Evolutionary conservation across 225 moss, liverwort and hornwort genomes (phyloP).

Genomic region (Antitrichia curtipendula): DNA sequence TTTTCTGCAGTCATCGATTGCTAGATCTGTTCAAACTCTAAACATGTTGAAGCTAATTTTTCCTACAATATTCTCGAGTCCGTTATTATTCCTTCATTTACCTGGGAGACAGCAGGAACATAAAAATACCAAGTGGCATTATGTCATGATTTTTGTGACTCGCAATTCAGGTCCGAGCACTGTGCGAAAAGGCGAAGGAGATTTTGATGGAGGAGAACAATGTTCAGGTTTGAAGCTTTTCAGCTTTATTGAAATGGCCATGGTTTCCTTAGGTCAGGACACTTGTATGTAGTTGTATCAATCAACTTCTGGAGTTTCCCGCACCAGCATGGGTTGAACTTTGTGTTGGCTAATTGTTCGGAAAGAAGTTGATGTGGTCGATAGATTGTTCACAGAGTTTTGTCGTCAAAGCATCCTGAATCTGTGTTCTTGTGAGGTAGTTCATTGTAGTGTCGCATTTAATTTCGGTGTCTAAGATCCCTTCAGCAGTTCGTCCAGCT

Average conservation of each 20-base stretch:
- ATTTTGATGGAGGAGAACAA: constrained; percentile 30
- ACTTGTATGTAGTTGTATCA: neutral
- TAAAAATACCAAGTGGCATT: neutral
- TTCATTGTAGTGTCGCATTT: neutral
- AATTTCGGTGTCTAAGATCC: too few species aligned
- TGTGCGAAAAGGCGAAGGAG: constrained; percentile 29
- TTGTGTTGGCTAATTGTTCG: neutral
- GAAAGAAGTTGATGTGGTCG: neutral
- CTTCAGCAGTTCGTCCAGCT: too few species aligned
- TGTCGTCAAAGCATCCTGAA: too few species aligned
- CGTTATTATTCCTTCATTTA: neutral
- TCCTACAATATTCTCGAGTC: neutral
- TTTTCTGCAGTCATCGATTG: neutral
- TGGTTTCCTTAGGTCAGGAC: neutral
- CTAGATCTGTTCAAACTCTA: too few species aligned
- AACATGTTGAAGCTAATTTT: neutral
- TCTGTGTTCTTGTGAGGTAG: neutral
- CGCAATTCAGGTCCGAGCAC: neutral
- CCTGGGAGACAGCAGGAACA: neutral
- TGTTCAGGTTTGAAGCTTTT: neutral
- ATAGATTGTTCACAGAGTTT: neutral
- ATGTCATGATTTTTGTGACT: neutral
- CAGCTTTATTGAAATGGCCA: too few species aligned
- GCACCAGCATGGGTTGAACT: neutral
- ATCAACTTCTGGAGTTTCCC: neutral